Conservation (phyloP, 495 filamentous ascomycete species). For the Penicillium riverlandense region DNA sequence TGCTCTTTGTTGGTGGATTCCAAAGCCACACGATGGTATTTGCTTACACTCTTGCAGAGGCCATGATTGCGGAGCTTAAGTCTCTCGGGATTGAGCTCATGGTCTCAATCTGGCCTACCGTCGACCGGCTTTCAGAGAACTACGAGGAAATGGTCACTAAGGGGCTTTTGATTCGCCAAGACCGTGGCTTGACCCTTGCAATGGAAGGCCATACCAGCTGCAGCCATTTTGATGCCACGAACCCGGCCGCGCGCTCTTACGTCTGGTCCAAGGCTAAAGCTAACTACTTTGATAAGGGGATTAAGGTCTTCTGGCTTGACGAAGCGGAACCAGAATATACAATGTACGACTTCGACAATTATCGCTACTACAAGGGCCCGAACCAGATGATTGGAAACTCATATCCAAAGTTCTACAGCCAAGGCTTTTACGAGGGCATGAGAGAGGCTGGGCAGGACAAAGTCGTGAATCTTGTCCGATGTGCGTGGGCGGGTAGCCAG, state of each 20-base stretch:
- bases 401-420: slow-evolving; percentile 47
- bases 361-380: slow-evolving; percentile 46
- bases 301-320: slow-evolving; percentile 54
- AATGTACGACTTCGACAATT: slow-evolving; percentile 54
- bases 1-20: no score
- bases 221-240: slow-evolving; percentile 50
- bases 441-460: slow-evolving; percentile 35
- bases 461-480: slow-evolving; percentile 45
- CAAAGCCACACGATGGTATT: no score
- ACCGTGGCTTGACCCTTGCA: slow-evolving; percentile 43
- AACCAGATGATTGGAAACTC: slow-evolving; percentile 49
- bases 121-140: slow-evolving; percentile 45
- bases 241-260: slow-evolving; percentile 42
- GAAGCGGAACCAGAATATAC: slow-evolving; percentile 55
- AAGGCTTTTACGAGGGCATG: slow-evolving; percentile 52
- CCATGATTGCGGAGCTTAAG: slow-evolving; percentile 49
- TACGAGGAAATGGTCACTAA: slow-evolving; percentile 47
- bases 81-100: slow-evolving; percentile 48
- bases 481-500: slow-evolving; percentile 54
- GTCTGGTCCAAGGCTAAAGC: slow-evolving; percentile 46
- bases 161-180: slow-evolving; percentile 45
- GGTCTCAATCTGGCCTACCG: slow-evolving; percentile 56
- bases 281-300: slow-evolving; percentile 50
- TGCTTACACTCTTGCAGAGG: slow-evolving; percentile 16
- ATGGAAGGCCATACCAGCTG: slow-evolving; percentile 47